phyloP scores from a whole-genome alignment of 257 asterid genomes.

The Anisodus tanguticus region DNA sequence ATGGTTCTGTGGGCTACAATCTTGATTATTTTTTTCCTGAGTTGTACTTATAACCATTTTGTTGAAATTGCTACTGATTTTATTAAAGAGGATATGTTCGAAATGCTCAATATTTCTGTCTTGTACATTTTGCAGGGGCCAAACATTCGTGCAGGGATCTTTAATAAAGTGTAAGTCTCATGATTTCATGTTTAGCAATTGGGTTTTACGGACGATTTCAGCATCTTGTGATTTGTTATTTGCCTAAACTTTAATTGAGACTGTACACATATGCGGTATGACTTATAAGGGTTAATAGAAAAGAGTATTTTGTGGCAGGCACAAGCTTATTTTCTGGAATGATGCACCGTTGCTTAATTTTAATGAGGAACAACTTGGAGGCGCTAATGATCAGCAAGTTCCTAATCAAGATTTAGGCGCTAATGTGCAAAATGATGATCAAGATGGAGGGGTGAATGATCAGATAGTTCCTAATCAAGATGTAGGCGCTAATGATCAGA shows the following conservation, averaged over 20 bases:
- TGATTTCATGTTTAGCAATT: neutral
- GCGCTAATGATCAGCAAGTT: no score
- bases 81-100: no score
- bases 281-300: slow-evolving; percentile 11
- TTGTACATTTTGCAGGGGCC: neutral
- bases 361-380: neutral
- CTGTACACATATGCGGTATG: neutral
- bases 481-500: neutral
- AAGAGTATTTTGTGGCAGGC: neutral
- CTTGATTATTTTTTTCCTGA: no score
- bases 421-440: neutral
- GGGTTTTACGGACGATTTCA: neutral
- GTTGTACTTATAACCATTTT: no score
- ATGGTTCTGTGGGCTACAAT: neutral
- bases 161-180: neutral
- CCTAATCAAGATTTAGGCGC: no score
- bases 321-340: neutral
- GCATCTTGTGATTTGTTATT: neutral
- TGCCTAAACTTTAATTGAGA: neutral
- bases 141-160: neutral
- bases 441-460: neutral
- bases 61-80: neutral
- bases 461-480: neutral
- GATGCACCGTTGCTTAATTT: neutral
- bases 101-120: no score